Evolutionary conservation across 2,329 filamentous ascomycete genomes (phyloP), one percentile per base, ranked within the genome.

Genomic region (Aspergillus sp.): DNA sequence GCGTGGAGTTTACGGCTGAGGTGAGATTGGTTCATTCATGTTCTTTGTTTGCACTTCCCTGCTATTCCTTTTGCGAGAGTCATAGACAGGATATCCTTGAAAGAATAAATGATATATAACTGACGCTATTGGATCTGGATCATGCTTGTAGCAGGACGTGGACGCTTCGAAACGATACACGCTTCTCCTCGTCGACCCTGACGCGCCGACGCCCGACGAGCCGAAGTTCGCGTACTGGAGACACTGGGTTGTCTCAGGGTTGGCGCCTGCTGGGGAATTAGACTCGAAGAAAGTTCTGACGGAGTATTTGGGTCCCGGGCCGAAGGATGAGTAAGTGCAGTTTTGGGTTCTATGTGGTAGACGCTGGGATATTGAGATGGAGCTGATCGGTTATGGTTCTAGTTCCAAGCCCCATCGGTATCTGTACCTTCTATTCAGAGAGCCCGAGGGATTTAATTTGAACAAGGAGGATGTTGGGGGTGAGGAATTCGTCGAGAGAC

Each of bases 171-270:
- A 42, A 50, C 18, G 26, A 9, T 65, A 65, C 24, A 65, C 59
- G 0, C 59, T 65, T n/a, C 47, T 64, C 22, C 56, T 65, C 2
- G 47, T 60, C 11, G 62, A 65, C 50, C 62, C 63, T 0, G 62
- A 65, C 39, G 61, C 63, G 0, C 63, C 63, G 2, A 65, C 63
- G 1, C 63, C 63, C 0, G 61, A 64, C 20, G 61, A 65, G 16
- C 63, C 61, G 20, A 65, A 64, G 24, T 65, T 60, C 18, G 62
- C 63, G 4, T 65, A 62, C 47, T 65, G 63, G 63, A 47, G 63
- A 42, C 62, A 65, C 42, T 65, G 63, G 63, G 59, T 65, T 1
- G 52, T 64, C 2, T 57, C 57, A 0, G 62, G 62, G n/a, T 14
- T 65, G 4, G 52, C 45, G 12, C 54, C 63, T 0, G 16, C 16